phyloP scores from a whole-genome alignment of 352 stramenopile genomes.

The Globisporangium abappressorium region DNA sequence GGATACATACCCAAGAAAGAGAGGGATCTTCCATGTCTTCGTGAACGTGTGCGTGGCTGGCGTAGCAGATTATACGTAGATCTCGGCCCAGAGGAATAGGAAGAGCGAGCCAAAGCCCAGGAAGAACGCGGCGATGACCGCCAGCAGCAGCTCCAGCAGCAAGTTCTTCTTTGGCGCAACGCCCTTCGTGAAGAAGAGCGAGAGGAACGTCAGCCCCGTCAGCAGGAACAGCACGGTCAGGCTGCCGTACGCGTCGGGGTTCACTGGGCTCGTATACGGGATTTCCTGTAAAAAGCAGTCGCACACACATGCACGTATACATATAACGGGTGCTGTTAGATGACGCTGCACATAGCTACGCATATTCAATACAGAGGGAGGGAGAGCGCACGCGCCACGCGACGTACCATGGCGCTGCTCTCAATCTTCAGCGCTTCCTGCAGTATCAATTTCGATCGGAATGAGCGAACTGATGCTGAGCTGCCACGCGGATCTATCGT shows the following conservation, averaged over 20 bases:
- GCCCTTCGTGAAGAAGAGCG: slow-evolving; percentile 79
- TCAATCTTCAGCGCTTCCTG: slow-evolving; percentile 2
- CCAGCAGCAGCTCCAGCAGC: slow-evolving; percentile 61
- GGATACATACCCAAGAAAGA: background rate
- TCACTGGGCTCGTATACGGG: slow-evolving; percentile 78
- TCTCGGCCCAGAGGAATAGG: slow-evolving; percentile 85
- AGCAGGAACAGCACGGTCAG: slow-evolving; percentile 58
- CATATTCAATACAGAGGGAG: background rate
- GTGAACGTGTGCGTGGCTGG: background rate
- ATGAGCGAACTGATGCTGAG: background rate
- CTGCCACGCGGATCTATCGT: slow-evolving; percentile 4
- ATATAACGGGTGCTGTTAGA: background rate
- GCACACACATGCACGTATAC: background rate
- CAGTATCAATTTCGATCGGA: slow-evolving; percentile 3
- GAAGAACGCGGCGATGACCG: slow-evolving; percentile 64
- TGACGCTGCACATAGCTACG: background rate
- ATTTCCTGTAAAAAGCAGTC: slow-evolving; percentile 51
- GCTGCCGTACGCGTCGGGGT: slow-evolving; percentile 64
- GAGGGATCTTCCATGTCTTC: background rate
- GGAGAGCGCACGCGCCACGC: background rate
- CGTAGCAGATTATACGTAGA: slow-evolving; percentile 70
- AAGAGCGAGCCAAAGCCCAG: slow-evolving; percentile 83
- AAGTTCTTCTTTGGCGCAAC: slow-evolving; percentile 79
- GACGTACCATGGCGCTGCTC: slow-evolving; percentile 1
- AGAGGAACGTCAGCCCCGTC: slow-evolving; percentile 72